Evolutionary conservation across 352 stramenopile genomes (phyloP), one percentile per base, ranked within the genome.

Genomic region (Globisporangium orthogonon): DNA sequence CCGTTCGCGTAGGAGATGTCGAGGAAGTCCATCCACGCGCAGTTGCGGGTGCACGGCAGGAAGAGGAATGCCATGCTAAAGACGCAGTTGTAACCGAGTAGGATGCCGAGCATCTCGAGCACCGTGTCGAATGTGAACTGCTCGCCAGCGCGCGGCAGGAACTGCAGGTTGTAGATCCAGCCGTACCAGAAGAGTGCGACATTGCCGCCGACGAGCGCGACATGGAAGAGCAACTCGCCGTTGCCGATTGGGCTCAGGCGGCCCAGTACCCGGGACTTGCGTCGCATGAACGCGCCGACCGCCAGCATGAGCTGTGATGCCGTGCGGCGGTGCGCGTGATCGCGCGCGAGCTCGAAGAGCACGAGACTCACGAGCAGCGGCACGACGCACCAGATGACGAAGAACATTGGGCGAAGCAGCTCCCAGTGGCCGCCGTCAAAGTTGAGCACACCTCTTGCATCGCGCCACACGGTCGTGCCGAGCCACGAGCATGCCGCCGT

Each of bases 61-160:
- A 83, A 77, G 33, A 88, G 61, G 61, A 88, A 88, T 40, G 76
- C 72, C 67, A 89, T 69, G 50, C 81, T 82, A 64, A 75, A 86
- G 15, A 78, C 69, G 51, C 69, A 83, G 49, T 65, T 78, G 66
- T 74, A 86, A 52, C 65, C 74, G 13, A 86, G 69, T 1, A 71
- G 70, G 51, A 78, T 66, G 13, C 65, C 67, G 18, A 49, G 60
- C 37, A 83, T 63, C 55, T 86, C 65, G 1, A 86, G 56, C 15
- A 69, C 67, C 17, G 71, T 76, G 52, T 80, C 69, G 50, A 84
- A 71, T 13, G 67, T 71, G 65, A 79, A 82, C 37, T 58, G 41
- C 23, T 73, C 55, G 2, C 70, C 67, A 0, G 64, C 11, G 11
- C 29, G 15, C 40, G 60, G 66, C 9, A 76, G 31, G 49, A 67